Evolutionary conservation across 2,329 filamentous ascomycete species (phyloP).

Genomic region (Venturia nashicola): DNA sequence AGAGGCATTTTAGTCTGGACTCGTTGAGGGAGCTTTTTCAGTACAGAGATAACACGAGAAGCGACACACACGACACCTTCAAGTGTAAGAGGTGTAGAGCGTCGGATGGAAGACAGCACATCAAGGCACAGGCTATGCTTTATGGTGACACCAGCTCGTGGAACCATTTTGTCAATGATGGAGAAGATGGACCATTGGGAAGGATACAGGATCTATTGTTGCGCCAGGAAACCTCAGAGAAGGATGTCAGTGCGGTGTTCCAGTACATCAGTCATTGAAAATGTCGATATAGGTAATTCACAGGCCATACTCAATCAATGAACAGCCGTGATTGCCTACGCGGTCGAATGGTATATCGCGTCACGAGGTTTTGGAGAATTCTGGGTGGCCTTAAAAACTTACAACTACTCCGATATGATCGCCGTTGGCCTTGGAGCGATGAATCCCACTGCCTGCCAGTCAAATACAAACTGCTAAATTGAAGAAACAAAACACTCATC

Average conservation of each 20-base stretch:
- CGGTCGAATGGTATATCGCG: neutral
- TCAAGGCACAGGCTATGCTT: conserved; percentile 88
- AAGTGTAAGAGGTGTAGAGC: conserved; percentile 92
- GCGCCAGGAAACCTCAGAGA: conserved; percentile 68
- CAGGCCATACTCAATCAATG: neutral
- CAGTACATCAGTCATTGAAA: conserved; percentile 87
- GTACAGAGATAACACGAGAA: conserved; percentile 71
- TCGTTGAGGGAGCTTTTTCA: conserved; percentile 88
- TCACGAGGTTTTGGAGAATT: neutral
- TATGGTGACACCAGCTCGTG: conserved; percentile 98
- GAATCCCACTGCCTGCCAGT: no score
- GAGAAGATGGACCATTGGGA: conserved; percentile 51
- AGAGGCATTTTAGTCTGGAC: conserved; percentile 89
- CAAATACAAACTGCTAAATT: no score
- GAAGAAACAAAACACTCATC: no score
- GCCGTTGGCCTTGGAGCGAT: no score
- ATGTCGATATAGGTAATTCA: neutral
- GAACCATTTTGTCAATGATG: conserved; percentile 89
- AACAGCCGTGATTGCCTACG: neutral
- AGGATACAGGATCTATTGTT: conserved; percentile 85
- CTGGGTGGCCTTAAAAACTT: no score
- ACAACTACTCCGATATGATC: no score
- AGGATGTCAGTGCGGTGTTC: conserved; percentile 85
- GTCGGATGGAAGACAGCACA: conserved; percentile 63
- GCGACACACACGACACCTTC: conserved; percentile 96